Percentiles rank a stretch among this genome's conserved stretches.
Conservation (phyloP, 2,329 filamentous ascomycete genomes). For the Colletotrichum sp. region DNA sequence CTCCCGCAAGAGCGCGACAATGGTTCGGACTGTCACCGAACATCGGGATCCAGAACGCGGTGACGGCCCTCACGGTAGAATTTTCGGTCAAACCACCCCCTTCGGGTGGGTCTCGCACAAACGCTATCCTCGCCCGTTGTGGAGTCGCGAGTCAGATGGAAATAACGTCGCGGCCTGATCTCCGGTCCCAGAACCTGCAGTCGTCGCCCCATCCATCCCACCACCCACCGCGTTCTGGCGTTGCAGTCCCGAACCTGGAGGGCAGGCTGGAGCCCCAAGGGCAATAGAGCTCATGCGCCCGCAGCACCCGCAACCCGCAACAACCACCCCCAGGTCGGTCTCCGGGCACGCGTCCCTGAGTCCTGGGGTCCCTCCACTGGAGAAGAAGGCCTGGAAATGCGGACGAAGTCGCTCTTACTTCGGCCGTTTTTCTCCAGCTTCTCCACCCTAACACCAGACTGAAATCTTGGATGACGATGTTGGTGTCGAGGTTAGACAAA, state of each 20-base stretch:
- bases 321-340: background rate
- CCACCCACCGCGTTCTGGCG: background rate
- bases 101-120: conserved; percentile 1
- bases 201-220: background rate
- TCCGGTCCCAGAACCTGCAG: background rate
- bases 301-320: background rate
- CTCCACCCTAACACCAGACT: conserved; percentile 12
- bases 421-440: conserved; percentile 16
- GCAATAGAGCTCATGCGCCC: background rate
- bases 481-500: conserved; percentile 9
- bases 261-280: conserved; percentile 4
- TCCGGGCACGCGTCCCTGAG: background rate
- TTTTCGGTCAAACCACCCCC: conserved; percentile 5
- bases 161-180: background rate
- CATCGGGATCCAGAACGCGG: conserved; percentile 4
- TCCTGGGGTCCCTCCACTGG: conserved; percentile 14
- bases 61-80: background rate
- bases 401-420: conserved; percentile 16
- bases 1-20: background rate
- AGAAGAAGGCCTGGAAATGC: conserved; percentile 9
- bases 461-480: conserved; percentile 9
- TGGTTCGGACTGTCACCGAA: conserved; percentile 3
- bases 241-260: background rate
- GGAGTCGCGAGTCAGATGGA: conserved; percentile 3
- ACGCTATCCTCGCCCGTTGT: background rate